A percentile compares a stretch with the other conserved stretches of the same genome.
These are phyloP conservation scores for Saposhnikovia divaricata DNA, from an alignment of 129 eudicot species.

Conservation along the genomic window DNA sequence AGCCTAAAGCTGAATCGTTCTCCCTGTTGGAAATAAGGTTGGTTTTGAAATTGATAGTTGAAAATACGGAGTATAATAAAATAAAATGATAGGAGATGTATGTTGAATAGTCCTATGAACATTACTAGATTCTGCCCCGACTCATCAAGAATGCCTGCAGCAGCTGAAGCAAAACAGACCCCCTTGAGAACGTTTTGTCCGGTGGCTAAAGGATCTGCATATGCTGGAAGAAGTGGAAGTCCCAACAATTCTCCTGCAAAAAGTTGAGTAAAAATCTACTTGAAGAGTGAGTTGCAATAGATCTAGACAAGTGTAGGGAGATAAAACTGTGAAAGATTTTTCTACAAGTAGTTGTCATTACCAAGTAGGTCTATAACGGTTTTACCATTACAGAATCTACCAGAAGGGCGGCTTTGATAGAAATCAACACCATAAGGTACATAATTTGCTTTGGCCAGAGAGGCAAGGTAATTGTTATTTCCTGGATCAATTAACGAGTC, in stretches of 20 bases:
- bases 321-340: neutral
- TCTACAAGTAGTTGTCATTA: conserved; percentile 4
- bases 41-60: neutral
- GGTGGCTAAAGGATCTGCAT: conserved; percentile 41
- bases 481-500: conserved; percentile 67
- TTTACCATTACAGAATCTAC: conserved; percentile 68
- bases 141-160: conserved; percentile 69
- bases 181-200: conserved; percentile 36
- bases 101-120: neutral
- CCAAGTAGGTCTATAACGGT: conserved; percentile 49
- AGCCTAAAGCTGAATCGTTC: conserved; percentile 49
- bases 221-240: conserved; percentile 48
- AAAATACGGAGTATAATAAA: neutral
- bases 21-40: conserved; percentile 39
- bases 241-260: conserved; percentile 45
- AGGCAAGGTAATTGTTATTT: conserved; percentile 53
- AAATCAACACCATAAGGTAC: conserved; percentile 67
- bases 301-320: neutral
- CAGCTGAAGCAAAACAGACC: conserved; percentile 68
- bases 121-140: conserved; percentile 55
- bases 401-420: conserved; percentile 50
- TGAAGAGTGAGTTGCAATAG: neutral
- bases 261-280: neutral
- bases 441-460: conserved; percentile 61
- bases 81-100: neutral